Evolutionary conservation across 2,329 filamentous ascomycete genomes (phyloP).

Genomic region (Aspergillus flavus): DNA sequence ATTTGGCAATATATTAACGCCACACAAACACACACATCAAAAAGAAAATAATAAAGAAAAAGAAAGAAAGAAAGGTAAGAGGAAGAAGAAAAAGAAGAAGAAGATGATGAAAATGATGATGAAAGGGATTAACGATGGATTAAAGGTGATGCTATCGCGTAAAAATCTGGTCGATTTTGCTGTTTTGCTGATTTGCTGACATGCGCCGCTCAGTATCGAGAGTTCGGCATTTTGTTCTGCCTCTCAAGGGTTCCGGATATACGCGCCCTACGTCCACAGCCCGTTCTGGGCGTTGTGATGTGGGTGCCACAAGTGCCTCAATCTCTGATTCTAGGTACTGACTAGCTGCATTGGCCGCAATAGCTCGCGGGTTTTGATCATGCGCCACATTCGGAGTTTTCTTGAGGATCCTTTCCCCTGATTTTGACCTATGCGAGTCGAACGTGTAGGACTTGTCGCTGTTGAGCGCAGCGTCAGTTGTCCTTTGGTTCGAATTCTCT

Average conservation of each 20-base stretch:
- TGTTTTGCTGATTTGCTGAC: constrained; percentile 23
- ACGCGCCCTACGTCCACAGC: background rate
- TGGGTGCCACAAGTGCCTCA: background rate
- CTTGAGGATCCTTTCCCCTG: background rate
- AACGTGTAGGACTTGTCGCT: background rate
- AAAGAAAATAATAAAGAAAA: background rate
- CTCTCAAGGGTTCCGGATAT: constrained; percentile 22
- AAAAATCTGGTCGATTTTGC: constrained; percentile 19
- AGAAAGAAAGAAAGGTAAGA: background rate
- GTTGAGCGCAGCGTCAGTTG: background rate
- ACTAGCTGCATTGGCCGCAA: background rate
- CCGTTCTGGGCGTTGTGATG: background rate
- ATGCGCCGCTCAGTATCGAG: constrained; percentile 24
- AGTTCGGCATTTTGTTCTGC: constrained; percentile 28
- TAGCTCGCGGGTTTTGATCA: background rate
- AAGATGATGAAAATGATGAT: too few species aligned
- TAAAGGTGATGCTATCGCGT: constrained; percentile 15
- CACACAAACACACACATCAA: background rate
- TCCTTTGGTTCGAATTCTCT: background rate
- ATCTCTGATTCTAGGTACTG: background rate
- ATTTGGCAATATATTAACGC: background rate
- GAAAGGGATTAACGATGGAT: constrained; percentile 12
- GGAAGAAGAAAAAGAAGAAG: background rate
- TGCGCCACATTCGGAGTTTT: background rate
- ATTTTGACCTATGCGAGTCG: background rate